Percentiles rank a stretch among this genome's conserved stretches.
Evolutionary conservation across 805 yeast genomes (phyloP).

Genomic region (Naumovozyma baii): DNA sequence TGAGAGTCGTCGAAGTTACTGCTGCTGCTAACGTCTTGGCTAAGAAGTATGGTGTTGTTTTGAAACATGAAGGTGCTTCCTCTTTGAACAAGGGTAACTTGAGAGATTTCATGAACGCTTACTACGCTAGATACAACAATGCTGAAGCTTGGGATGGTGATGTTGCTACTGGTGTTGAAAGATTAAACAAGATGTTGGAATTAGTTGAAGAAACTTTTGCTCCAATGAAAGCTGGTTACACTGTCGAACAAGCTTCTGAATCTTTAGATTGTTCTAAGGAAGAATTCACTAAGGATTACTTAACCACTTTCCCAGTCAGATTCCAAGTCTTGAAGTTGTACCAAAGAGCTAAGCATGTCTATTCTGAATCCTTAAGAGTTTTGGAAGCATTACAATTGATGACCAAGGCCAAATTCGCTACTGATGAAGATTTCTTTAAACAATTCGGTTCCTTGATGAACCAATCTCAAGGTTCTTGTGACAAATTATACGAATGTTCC

Average conservation of each 20-base stretch:
- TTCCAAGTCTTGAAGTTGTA: constrained; percentile 45
- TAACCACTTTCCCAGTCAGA: constrained; percentile 45
- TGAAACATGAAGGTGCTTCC: constrained; percentile 38
- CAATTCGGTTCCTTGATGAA: constrained; percentile 49
- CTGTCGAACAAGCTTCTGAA: constrained; percentile 39
- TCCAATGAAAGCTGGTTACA: constrained; percentile 38
- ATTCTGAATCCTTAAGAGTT: constrained; percentile 50
- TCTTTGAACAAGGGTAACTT: constrained; percentile 41
- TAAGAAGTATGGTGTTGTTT: constrained; percentile 33
- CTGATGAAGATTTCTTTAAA: constrained; percentile 29
- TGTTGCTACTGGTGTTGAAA: constrained; percentile 33
- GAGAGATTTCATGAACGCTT: constrained; percentile 52
- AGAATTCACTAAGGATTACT: constrained; percentile 36
- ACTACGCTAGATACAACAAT: constrained; percentile 26
- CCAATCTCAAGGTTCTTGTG: constrained; percentile 47
- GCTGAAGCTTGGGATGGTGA: constrained; percentile 39
- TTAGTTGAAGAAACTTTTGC: constrained; percentile 37
- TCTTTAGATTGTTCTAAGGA: constrained; percentile 34
- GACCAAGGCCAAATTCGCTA: constrained; percentile 11
- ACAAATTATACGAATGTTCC: constrained; percentile 43
- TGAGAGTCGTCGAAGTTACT: constrained; percentile 64
- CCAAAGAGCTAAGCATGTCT: constrained; percentile 53
- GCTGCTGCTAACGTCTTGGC: constrained; percentile 57
- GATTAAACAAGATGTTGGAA: constrained; percentile 34
- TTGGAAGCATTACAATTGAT: constrained; percentile 39